Percentiles rank a stretch among this genome's conserved stretches.
phyloP scores from a whole-genome alignment of 1,284 basidiomycete genomes.

The Schizopora paradoxa region DNA sequence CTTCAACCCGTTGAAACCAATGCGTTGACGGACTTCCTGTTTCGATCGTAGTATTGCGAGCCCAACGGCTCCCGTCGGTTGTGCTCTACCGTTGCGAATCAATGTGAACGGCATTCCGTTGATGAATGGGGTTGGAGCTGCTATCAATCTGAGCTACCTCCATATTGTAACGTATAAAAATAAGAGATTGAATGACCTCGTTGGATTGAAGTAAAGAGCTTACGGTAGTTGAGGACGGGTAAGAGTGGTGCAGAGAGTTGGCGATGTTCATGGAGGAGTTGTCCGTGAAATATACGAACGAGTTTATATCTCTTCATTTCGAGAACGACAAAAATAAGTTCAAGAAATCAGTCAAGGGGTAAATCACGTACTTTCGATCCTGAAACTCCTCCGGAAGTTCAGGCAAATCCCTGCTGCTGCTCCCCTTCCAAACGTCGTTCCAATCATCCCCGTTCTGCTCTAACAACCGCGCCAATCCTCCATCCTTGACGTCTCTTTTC shows the following conservation, averaged over 20 bases:
- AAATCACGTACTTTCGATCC: conserved; percentile 6
- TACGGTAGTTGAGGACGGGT: too few relatives aligned
- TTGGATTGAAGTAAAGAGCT: neutral
- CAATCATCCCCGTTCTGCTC: conserved; percentile 5
- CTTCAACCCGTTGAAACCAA: neutral
- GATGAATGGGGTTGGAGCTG: conserved; percentile 17
- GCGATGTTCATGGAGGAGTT: conserved; percentile 7
- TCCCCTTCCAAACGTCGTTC: conserved; percentile 15
- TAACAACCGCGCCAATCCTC: neutral
- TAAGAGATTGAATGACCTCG: neutral
- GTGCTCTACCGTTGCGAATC: conserved; percentile 13
- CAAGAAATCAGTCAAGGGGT: neutral
- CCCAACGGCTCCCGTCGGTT: conserved; percentile 14
- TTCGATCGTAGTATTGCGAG: conserved; percentile 11
- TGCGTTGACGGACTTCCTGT: neutral
- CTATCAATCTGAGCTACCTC: conserved; percentile 12
- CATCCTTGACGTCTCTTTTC: conserved; percentile 4
- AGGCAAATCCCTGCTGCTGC: neutral
- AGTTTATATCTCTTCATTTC: conserved; percentile 5
- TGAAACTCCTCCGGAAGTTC: conserved; percentile 11
- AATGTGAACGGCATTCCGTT: conserved; percentile 14
- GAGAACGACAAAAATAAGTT: too few relatives aligned
- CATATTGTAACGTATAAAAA: too few relatives aligned
- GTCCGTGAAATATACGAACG: conserved; percentile 14
- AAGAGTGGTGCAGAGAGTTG: conserved; percentile 2